Evolutionary conservation across 169 alveolate genomes (phyloP), one percentile per base, ranked within the genome.

Genomic region (Neospora caninum): DNA sequence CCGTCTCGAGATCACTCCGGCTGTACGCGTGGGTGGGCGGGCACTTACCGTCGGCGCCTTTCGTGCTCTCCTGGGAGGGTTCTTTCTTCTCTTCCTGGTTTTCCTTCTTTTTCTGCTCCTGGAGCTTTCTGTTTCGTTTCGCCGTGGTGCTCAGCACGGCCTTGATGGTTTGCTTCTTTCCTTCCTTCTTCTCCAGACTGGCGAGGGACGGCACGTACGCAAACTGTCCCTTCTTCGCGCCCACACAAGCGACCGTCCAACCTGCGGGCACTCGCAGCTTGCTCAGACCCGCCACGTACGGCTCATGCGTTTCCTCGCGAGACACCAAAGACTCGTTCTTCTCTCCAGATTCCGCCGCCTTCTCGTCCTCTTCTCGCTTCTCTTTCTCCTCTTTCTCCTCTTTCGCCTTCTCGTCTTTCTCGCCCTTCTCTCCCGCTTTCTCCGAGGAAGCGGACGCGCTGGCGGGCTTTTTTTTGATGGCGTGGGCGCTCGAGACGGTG

Each of bases 201-300:
- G 95, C 91, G 49, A 96, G 97, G 29, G 98, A 96, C 41, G 98
- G 97, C 88, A 96, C 96, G 92, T 97, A 98, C 88, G 97, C 97
- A 42, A 87, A 91, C 94, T 96, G 97, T 67, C 94, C 95, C 92
- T 27, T 99, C 97, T 88, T 98, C 96, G 67, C 99, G 97, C 53
- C 93, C 88, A 88, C 98, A 96, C 86, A 95, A 82, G 95, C 98
- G 98, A 43, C 97, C 97, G 91, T 96, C 97, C 42, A 99, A 99
- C 31, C 98, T 97, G 83, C 96, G 95, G 80, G 98, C 95, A 64
- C 98, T 98, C 94, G 97, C 98, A 80, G 94, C 93, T 39, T 73
- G 88, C 82, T 36, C 93, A 73, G 87, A 0, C 36, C 38, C 29
- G 7, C 78, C 20, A 10, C 73, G 91, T 36, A 29, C 64, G 86